Conservation (phyloP, 805 yeast species). For the Ogataea trehalophila region DNA sequence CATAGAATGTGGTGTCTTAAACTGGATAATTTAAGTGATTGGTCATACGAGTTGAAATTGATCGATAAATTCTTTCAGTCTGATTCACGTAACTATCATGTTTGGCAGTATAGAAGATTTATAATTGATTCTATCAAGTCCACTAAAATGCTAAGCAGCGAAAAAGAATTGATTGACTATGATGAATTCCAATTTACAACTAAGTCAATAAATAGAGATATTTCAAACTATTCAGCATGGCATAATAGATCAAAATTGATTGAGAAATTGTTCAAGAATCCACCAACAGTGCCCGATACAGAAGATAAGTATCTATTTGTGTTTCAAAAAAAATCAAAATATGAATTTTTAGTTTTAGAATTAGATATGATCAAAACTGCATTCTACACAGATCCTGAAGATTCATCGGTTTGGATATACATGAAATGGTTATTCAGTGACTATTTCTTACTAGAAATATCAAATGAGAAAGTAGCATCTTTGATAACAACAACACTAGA, state of each 20-base stretch:
- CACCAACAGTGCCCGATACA: slow-evolving; percentile 9
- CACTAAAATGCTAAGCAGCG: slow-evolving; percentile 6
- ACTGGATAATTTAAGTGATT: slow-evolving; percentile 43
- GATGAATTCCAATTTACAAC: slow-evolving; percentile 76
- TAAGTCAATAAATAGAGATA: slow-evolving; percentile 69
- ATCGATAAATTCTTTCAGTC: slow-evolving; percentile 61
- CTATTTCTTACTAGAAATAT: slow-evolving; percentile 32
- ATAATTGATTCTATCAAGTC: slow-evolving; percentile 40
- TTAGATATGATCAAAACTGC: slow-evolving; percentile 72
- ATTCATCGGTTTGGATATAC: slow-evolving; percentile 90
- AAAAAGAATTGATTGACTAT: slow-evolving; percentile 23
- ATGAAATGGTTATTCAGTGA: slow-evolving; percentile 69
- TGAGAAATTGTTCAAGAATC: slow-evolving; percentile 39
- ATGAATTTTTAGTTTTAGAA: slow-evolving; percentile 47
- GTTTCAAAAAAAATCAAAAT: slow-evolving; percentile 13
- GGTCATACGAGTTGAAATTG: slow-evolving; percentile 67
- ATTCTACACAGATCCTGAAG: slow-evolving; percentile 88
- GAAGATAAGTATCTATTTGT: slow-evolving; percentile 13
- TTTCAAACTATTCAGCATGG: slow-evolving; percentile 95
- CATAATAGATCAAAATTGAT: slow-evolving; percentile 78
- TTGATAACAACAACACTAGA: slow-evolving; percentile 43
- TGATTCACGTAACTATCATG: slow-evolving; percentile 88
- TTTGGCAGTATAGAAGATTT: slow-evolving; percentile 89
- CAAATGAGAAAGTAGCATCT: slow-evolving; percentile 22
- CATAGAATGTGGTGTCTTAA: slow-evolving; percentile 82